Evolutionary conservation across 768 basidiomycete genomes (phyloP).

Genomic region (Pleurotus sapidus): DNA sequence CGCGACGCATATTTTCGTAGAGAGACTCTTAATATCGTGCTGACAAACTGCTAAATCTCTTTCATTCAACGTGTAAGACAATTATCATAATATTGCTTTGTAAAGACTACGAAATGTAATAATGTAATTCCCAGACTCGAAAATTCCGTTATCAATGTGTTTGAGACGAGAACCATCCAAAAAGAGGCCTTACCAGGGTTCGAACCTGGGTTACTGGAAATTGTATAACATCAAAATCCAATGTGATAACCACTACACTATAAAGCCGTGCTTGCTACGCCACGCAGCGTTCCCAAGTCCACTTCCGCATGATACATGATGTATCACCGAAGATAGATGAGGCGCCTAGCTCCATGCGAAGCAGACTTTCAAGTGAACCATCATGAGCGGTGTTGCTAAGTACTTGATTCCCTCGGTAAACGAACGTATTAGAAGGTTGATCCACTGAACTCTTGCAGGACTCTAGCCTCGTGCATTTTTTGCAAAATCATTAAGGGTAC

Average conservation of each 20-base stretch:
- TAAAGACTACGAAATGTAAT: neutral
- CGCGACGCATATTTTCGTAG: neutral
- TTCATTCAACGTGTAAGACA: neutral
- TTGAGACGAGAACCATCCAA: too few relatives aligned
- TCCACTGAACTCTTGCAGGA: conserved; percentile 29
- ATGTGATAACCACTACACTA: conserved; percentile 8
- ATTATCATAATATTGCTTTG: neutral
- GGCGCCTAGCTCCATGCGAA: too few relatives aligned
- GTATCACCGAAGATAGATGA: neutral
- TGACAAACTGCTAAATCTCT: too few relatives aligned
- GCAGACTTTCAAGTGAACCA: conserved; percentile 6
- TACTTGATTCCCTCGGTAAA: conserved; percentile 14
- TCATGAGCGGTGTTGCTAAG: conserved; percentile 35
- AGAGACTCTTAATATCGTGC: too few relatives aligned
- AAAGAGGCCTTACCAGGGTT: conserved; percentile 6
- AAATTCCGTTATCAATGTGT: too few relatives aligned
- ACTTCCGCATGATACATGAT: neutral
- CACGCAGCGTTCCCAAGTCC: neutral
- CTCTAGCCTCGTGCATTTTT: conserved; percentile 74
- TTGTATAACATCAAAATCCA: conserved; percentile 4
- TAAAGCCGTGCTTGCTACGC: neutral
- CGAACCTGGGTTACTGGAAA: conserved; percentile 7
- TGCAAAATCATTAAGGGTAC: conserved; percentile 93
- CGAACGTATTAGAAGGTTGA: neutral
- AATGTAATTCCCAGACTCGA: too few relatives aligned